Evolutionary conservation across 805 yeast genomes (phyloP).

Genomic region (Starmerella vitae): DNA sequence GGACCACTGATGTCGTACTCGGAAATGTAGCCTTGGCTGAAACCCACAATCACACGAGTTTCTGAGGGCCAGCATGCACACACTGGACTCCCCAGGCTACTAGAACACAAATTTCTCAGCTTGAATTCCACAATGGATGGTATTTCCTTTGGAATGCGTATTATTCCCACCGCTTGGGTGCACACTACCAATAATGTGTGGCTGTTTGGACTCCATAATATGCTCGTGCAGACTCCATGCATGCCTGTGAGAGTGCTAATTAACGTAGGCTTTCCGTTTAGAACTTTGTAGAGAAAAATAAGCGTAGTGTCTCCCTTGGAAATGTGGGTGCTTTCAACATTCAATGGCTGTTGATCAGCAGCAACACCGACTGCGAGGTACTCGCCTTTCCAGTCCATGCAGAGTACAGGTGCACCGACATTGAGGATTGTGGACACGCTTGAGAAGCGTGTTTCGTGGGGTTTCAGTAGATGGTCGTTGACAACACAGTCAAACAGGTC

Average conservation of each 20-base stretch:
- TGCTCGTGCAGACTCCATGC: background rate
- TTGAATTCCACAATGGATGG: background rate
- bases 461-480: slow-evolving; percentile 6
- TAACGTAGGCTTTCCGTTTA: background rate
- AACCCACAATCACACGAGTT: slow-evolving; percentile 41
- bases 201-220: background rate
- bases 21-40: slow-evolving; percentile 44
- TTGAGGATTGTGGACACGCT: slow-evolving; percentile 9
- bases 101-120: too few relatives aligned
- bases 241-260: background rate
- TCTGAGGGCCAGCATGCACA: slow-evolving; percentile 37
- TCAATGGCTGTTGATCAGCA: slow-evolving; percentile 28
- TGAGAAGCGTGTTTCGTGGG: slow-evolving; percentile 5
- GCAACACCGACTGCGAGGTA: slow-evolving; percentile 18
- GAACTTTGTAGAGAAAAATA: background rate
- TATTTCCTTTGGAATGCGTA: background rate
- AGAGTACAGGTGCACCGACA: slow-evolving; percentile 11
- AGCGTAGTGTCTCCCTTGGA: background rate
- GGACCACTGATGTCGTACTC: slow-evolving; percentile 35
- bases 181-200: background rate
- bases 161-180: background rate
- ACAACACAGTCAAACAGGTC: slow-evolving; percentile 1
- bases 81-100: too few relatives aligned
- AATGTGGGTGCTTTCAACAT: slow-evolving; percentile 12
- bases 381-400: slow-evolving; percentile 8